phyloP scores from a whole-genome alignment of 2,329 filamentous ascomycete species.

The Penicillium nordicum region DNA sequence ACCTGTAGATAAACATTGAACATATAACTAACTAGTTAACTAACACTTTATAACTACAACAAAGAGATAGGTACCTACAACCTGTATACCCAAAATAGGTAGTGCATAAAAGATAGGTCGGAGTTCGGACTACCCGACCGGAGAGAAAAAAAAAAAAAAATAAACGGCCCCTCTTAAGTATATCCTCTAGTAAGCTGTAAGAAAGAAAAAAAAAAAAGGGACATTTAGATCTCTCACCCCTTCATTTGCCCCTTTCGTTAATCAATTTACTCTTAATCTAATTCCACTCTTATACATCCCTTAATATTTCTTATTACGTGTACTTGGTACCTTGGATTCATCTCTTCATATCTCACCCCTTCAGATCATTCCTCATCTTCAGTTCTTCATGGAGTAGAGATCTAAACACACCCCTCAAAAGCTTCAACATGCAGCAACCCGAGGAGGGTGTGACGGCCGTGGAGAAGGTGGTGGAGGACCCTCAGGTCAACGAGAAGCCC shows the following conservation, averaged over 20 bases:
- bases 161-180: not conserved
- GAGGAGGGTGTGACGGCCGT: slow-evolving; percentile 16
- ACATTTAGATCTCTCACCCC: not conserved
- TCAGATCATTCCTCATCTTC: not conserved
- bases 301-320: not conserved
- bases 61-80: too few species aligned
- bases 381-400: slow-evolving; percentile 2
- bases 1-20: not conserved
- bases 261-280: not conserved
- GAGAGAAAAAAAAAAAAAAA: not conserved
- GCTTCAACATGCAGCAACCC: slow-evolving; percentile 19
- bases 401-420: not conserved
- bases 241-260: not conserved
- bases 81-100: too few species aligned
- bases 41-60: too few species aligned
- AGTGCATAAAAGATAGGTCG: not conserved
- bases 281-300: not conserved
- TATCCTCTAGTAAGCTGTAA: not conserved
- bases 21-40: too few species aligned
- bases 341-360: not conserved
- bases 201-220: not conserved
- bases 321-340: not conserved
- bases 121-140: not conserved
- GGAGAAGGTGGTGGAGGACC: slow-evolving; percentile 15
- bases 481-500: slow-evolving; percentile 13